A percentile compares a stretch with the other conserved stretches of the same genome.
These are phyloP conservation scores for Plenodomus biglobosus DNA, from an alignment of 2,329 filamentous ascomycete genomes.

Conservation along the genomic window DNA sequence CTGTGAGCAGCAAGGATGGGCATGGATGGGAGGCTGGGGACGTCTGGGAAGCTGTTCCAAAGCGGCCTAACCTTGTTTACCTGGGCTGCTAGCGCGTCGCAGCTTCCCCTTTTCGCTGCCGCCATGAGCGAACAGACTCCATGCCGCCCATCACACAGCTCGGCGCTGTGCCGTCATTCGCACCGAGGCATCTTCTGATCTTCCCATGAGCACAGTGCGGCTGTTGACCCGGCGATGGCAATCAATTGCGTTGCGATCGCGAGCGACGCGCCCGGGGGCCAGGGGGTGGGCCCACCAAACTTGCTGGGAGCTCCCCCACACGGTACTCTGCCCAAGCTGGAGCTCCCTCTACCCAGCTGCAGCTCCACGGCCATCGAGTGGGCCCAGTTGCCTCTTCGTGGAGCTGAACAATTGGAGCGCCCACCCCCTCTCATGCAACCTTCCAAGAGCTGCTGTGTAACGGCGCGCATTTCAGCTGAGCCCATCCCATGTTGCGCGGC, in stretches of 20 bases:
- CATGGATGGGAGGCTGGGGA: slow-evolving; percentile 17
- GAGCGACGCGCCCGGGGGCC: slow-evolving; percentile 6
- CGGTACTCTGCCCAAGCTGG: too few species aligned
- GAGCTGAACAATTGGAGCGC: slow-evolving; percentile 37
- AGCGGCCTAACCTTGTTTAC: slow-evolving; percentile 24
- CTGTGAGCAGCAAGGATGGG: slow-evolving; percentile 17
- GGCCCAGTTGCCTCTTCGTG: slow-evolving; percentile 31
- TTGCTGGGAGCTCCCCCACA: slow-evolving; percentile 22
- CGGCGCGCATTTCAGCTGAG: slow-evolving; percentile 29
- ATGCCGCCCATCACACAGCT: slow-evolving; percentile 6
- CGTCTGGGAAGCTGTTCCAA: slow-evolving; percentile 26
- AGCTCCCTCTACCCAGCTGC: slow-evolving; percentile 16
- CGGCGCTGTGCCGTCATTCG: slow-evolving; percentile 8
- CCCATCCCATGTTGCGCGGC: slow-evolving; percentile 20
- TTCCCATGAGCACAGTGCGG: slow-evolving; percentile 20
- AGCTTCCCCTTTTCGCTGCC: slow-evolving; percentile 25
- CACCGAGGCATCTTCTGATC: slow-evolving; percentile 30
- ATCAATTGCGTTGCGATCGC: slow-evolving; percentile 10
- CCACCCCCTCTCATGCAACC: slow-evolving; percentile 21
- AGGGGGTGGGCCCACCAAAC: slow-evolving; percentile 11
- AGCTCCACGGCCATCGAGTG: slow-evolving; percentile 18
- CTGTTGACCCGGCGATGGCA: slow-evolving; percentile 31
- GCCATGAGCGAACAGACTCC: slow-evolving; percentile 4
- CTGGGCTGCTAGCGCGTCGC: slow-evolving; percentile 24
- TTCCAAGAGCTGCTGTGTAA: slow-evolving; percentile 25